Evolutionary conservation across 2,329 filamentous ascomycete genomes (phyloP).

Genomic region (Biscogniauxia mediterranea): DNA sequence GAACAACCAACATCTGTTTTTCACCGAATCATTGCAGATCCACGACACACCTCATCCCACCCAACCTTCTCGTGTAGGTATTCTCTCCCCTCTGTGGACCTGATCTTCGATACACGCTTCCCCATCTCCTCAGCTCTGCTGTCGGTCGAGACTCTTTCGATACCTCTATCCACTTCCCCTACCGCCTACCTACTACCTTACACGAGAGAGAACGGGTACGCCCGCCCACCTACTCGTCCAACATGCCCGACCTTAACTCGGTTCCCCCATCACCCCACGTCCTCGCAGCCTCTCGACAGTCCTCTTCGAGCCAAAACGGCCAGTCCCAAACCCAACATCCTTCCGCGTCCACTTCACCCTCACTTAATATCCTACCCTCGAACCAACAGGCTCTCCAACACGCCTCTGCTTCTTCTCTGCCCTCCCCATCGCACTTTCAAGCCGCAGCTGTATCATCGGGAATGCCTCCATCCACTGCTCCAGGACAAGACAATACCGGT

Average conservation of each 20-base stretch:
- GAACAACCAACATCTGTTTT: background rate
- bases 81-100: background rate
- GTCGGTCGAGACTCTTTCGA: background rate
- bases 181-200: too few relatives aligned
- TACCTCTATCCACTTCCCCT: background rate
- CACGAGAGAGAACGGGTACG: too few relatives aligned
- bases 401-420: constrained; percentile 34
- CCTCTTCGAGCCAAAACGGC: constrained; percentile 42
- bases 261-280: constrained; percentile 50
- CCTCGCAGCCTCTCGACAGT: constrained; percentile 42
- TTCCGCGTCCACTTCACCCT: constrained; percentile 38
- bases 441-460: constrained; percentile 1
- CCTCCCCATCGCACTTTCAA: constrained; percentile 30
- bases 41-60: background rate
- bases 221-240: background rate
- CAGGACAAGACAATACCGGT: constrained; percentile 39
- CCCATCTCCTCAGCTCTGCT: background rate
- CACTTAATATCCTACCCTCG: constrained; percentile 56
- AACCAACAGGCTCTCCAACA: constrained; percentile 47
- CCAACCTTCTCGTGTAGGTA: background rate
- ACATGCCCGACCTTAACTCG: constrained; percentile 50
- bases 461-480: constrained; percentile 25
- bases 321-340: constrained; percentile 25
- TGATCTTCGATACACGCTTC: background rate
- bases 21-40: background rate